Conservation (phyloP, 306 rosid genomes). For the Quercus suber region DNA sequence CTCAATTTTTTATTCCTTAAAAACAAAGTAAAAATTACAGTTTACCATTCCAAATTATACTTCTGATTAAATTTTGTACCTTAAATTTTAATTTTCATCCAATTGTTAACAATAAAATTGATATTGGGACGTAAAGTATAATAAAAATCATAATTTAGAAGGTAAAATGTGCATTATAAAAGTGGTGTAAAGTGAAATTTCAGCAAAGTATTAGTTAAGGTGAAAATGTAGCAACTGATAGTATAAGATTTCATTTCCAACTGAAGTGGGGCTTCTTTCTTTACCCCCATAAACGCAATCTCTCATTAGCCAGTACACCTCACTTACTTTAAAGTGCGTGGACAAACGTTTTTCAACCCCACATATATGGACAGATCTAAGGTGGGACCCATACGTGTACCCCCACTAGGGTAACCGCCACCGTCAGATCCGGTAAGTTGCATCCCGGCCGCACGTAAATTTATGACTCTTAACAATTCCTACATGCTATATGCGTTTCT, state of each 20-base stretch:
- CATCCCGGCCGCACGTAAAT: constrained; percentile 64
- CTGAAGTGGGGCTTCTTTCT: background rate
- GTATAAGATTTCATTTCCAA: background rate
- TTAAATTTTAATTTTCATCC: too few relatives aligned
- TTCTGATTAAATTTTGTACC: too few relatives aligned
- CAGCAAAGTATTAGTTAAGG: too few relatives aligned
- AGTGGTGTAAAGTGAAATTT: too few relatives aligned
- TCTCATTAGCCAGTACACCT: background rate
- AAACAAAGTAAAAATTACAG: too few relatives aligned
- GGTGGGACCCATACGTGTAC: constrained; percentile 44
- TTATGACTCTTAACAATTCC: constrained; percentile 4
- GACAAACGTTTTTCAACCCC: background rate
- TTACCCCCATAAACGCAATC: background rate
- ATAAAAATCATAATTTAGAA: too few relatives aligned
- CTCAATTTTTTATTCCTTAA: too few relatives aligned
- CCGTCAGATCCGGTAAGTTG: constrained; percentile 67
- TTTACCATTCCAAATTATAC: too few relatives aligned
- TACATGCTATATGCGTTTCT: constrained; percentile 5
- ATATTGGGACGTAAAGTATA: too few relatives aligned
- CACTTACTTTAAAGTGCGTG: constrained; percentile 43
- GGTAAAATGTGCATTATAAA: too few relatives aligned
- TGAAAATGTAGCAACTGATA: too few relatives aligned
- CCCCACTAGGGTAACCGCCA: constrained; percentile 59
- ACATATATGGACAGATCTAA: constrained; percentile 57
- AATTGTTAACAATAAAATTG: too few relatives aligned